Percentiles rank a stretch among this genome's conserved stretches.
phyloP scores from a whole-genome alignment of 2,329 filamentous ascomycete genomes.

The Beauveria caledonica region DNA sequence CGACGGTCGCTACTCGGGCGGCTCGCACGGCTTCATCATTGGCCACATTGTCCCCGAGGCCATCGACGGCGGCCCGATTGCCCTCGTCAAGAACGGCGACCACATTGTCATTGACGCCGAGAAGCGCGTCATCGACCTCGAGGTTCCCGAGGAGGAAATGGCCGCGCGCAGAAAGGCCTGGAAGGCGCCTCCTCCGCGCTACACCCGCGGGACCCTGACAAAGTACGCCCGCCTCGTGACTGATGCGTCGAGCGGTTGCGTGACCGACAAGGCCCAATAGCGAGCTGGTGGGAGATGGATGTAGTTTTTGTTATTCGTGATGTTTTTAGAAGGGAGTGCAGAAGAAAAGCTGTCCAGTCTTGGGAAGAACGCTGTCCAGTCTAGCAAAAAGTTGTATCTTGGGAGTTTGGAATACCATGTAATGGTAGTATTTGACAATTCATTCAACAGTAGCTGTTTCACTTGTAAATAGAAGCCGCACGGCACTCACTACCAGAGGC shows the following conservation, averaged over 20 bases:
- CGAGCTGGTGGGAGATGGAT: too few species aligned
- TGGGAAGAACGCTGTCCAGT: background rate
- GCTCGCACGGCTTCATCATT: constrained; percentile 79
- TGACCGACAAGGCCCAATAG: constrained; percentile 34
- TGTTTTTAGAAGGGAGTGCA: background rate
- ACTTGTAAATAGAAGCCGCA: background rate
- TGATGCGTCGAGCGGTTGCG: constrained; percentile 51
- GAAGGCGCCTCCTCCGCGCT: constrained; percentile 52
- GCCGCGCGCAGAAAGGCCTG: constrained; percentile 48
- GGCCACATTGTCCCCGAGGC: constrained; percentile 85
- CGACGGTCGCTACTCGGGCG: constrained; percentile 70
- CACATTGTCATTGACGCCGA: constrained; percentile 76
- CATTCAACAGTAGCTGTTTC: background rate
- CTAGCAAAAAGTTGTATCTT: background rate
- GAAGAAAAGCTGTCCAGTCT: background rate
- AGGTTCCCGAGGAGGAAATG: constrained; percentile 59
- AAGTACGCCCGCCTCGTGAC: constrained; percentile 59
- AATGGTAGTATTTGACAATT: background rate
- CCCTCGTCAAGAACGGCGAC: constrained; percentile 73
- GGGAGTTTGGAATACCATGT: background rate
- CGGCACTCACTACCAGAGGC: constrained; percentile 53
- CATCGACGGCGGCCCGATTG: constrained; percentile 77
- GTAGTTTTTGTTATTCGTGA: background rate
- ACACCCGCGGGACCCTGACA: constrained; percentile 56
- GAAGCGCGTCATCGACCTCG: constrained; percentile 58